Evolutionary conservation across 305 asterid species (phyloP), one percentile per base, ranked within the genome.

Genomic region (Andrographis paniculata): DNA sequence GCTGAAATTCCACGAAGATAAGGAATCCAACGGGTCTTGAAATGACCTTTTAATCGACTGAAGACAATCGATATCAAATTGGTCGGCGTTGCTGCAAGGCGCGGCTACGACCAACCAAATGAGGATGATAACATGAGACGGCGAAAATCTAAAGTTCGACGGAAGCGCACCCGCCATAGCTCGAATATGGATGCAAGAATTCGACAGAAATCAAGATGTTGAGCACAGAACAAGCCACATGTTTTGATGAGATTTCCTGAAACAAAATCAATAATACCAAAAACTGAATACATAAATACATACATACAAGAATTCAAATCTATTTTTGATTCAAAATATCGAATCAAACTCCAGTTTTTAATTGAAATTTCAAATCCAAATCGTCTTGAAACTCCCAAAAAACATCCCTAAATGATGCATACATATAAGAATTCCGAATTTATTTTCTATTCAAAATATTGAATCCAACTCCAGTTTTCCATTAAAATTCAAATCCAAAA

Each of bases 61-160:
- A 13, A 67, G 37, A 37, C 73, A 67, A 33, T 50, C 41, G 7
- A 65, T 52, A 5, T 64, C 70, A 38, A 30, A 36, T 42, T 42
- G 49, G 17, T 20, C 42, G 23, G 16, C 23, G 23, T 42, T 48
- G n/a, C 23, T 18, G 24, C 20, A 0, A 17, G 48, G 18, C 15
- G n/a, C 15, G 22, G 23, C 15, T 1, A 42, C 12, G 22, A 42
- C 23, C 14, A 42, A 17, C 24, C 48, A 42, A 1, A 42, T 4
- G 22, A 42, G 5, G 0, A 21, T 17, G 9, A 13, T 17, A 21
- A 8, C 11, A 6, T 16, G 48, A 42, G 22, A 2, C 5, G 23
- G 1, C 12, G 4, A 17, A 4, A 2, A 22, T 42, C 23, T 21
- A 17, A 17, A 17, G 3, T n/a, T n/a, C n/a, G n/a, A n/a, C n/a